Conservation (phyloP, 345 rosid species). For the Jatropha curcas region DNA sequence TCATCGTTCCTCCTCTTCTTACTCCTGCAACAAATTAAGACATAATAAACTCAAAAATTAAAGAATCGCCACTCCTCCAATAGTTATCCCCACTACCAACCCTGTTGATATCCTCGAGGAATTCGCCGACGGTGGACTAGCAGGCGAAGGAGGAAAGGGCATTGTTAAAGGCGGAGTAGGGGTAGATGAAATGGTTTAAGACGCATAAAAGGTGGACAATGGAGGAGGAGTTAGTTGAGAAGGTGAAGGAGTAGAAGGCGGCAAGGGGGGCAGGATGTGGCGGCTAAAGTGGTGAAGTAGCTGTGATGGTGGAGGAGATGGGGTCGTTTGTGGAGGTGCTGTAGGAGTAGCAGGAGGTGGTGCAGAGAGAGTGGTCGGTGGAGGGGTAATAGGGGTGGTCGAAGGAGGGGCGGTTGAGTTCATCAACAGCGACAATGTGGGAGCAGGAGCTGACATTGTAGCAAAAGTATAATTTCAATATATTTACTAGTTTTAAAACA, state of each 20-base stretch:
- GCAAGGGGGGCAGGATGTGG: conserved; percentile 21
- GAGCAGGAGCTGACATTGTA: conserved; percentile 49
- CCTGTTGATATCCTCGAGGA: conserved; percentile 28
- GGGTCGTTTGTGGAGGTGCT: neutral
- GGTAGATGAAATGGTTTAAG: conserved; percentile 31
- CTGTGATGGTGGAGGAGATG: conserved; percentile 24
- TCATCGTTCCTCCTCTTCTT: conserved; percentile 29
- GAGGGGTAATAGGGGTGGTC: conserved; percentile 28
- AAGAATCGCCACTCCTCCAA: conserved; percentile 34
- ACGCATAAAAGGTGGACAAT: conserved; percentile 27
- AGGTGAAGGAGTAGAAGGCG: conserved; percentile 19
- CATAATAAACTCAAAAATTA: conserved; percentile 19
- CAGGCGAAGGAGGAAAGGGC: conserved; percentile 5
- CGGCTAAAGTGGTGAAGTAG: conserved; percentile 32
- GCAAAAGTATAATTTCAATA: neutral
- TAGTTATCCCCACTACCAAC: conserved; percentile 31
- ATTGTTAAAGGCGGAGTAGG: conserved; percentile 18
- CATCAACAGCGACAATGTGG: conserved; percentile 34
- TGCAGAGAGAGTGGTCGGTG: conserved; percentile 28
- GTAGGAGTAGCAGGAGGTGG: conserved; percentile 43
- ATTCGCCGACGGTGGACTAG: neutral
- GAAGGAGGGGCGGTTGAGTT: conserved; percentile 37
- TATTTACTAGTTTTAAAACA: too few species aligned
- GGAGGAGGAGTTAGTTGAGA: conserved; percentile 24
- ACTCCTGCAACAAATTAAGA: conserved; percentile 25